phyloP scores from a whole-genome alignment of 805 yeast species.

The Yamadazyma phyllophila region DNA sequence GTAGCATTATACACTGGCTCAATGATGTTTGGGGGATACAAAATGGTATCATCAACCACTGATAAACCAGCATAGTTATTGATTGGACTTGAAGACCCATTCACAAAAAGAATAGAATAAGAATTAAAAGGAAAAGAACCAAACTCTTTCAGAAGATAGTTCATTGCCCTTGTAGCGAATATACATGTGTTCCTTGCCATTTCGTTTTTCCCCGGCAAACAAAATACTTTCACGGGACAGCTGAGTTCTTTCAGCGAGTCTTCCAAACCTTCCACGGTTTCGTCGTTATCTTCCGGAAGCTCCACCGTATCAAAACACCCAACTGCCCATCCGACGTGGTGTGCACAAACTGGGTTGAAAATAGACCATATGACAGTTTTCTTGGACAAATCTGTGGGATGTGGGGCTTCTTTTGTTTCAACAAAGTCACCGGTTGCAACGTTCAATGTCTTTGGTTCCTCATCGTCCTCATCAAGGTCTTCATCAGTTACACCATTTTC shows the following conservation, averaged over 20 bases:
- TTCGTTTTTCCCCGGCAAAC: constrained; percentile 53
- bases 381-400: constrained; percentile 69
- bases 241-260: constrained; percentile 23
- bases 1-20: constrained; percentile 78
- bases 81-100: constrained; percentile 44
- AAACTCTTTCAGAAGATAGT: constrained; percentile 79
- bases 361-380: constrained; percentile 72
- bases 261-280: constrained; percentile 20
- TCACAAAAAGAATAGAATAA: constrained; percentile 72
- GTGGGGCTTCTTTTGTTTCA: constrained; percentile 67
- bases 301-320: constrained; percentile 78
- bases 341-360: constrained; percentile 86
- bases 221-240: constrained; percentile 52
- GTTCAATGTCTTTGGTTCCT: constrained; percentile 48
- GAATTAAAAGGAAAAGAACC: constrained; percentile 92
- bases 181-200: constrained; percentile 70
- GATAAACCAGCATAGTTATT: constrained; percentile 75
- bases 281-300: constrained; percentile 42
- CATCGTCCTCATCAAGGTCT: constrained; percentile 45
- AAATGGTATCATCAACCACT: constrained; percentile 53
- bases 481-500: constrained; percentile 27
- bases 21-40: constrained; percentile 71
- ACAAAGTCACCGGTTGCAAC: constrained; percentile 73
- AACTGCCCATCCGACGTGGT: constrained; percentile 91
- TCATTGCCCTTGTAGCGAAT: constrained; percentile 74